Percentiles rank a stretch among this genome's conserved stretches.
Conservation (phyloP, 208 protist genomes). For the Crithidia brevicula region DNA sequence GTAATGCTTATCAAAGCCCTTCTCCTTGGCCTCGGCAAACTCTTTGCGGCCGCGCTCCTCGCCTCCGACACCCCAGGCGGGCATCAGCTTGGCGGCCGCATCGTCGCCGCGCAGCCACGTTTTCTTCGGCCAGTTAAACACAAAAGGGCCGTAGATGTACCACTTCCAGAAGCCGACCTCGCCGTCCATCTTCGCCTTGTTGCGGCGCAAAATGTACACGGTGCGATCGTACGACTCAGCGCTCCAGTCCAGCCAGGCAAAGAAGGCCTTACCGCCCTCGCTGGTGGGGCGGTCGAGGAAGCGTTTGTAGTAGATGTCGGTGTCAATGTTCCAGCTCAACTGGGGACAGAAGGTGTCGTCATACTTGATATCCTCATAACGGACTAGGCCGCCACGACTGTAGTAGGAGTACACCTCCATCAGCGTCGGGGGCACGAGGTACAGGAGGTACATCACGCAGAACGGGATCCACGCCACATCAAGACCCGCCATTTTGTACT, state of each 20-base stretch:
- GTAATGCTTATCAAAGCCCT: constrained; percentile 87
- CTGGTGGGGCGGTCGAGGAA: constrained; percentile 86
- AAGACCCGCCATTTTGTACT: constrained; percentile 83
- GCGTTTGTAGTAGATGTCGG: constrained; percentile 86
- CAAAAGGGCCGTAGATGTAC: constrained; percentile 89
- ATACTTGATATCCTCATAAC: constrained; percentile 85
- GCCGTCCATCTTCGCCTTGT: constrained; percentile 62
- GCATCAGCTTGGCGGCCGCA: constrained; percentile 65
- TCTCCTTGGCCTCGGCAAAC: constrained; percentile 76
- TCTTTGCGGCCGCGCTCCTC: constrained; percentile 82
- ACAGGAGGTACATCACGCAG: constrained; percentile 88
- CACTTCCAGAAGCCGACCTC: constrained; percentile 76
- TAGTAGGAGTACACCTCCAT: constrained; percentile 94
- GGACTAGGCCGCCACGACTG: constrained; percentile 82
- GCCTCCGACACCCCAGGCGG: constrained; percentile 84
- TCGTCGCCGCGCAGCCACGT: constrained; percentile 89
- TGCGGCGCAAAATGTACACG: constrained; percentile 79
- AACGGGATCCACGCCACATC: constrained; percentile 88
- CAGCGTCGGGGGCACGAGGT: constrained; percentile 88
- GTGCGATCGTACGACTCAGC: constrained; percentile 87
- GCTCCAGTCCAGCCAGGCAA: constrained; percentile 90
- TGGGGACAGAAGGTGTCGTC: constrained; percentile 82
- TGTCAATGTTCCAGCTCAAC: constrained; percentile 71
- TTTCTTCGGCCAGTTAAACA: constrained; percentile 93
- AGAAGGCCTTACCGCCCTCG: constrained; percentile 87